phyloP scores from a whole-genome alignment of 2,329 filamentous ascomycete genomes.

The Clonostachys solani region DNA sequence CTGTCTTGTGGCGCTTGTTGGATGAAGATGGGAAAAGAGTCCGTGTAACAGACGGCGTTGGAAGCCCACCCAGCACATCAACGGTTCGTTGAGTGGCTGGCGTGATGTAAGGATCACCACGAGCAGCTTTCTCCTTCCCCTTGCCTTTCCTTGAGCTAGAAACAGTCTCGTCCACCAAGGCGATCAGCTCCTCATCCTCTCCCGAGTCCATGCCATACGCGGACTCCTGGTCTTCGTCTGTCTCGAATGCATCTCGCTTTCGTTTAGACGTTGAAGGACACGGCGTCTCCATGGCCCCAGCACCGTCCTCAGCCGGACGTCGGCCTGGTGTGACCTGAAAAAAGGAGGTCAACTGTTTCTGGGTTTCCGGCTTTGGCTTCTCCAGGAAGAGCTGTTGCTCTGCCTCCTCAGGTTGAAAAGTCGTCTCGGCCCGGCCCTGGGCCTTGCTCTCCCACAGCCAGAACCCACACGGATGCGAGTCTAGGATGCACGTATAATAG shows the following conservation, averaged over 20 bases:
- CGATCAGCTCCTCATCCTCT: slow-evolving; percentile 20
- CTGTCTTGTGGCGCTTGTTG: slow-evolving; percentile 22
- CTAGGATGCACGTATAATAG: slow-evolving; percentile 33
- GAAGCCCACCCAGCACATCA: slow-evolving; percentile 15
- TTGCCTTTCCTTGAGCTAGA: slow-evolving; percentile 12
- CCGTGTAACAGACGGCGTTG: slow-evolving; percentile 28
- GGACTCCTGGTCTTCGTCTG: neutral
- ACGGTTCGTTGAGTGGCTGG: slow-evolving; percentile 11
- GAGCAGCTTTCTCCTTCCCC: slow-evolving; percentile 2
- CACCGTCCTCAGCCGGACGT: slow-evolving; percentile 1
- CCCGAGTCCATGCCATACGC: slow-evolving; percentile 3
- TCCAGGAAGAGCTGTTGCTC: neutral
- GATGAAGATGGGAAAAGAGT: slow-evolving; percentile 21
- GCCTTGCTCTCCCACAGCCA: slow-evolving; percentile 40
- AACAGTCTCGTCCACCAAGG: slow-evolving; percentile 24
- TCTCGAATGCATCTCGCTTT: slow-evolving; percentile 11
- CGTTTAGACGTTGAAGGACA: slow-evolving; percentile 17
- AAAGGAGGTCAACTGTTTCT: neutral
- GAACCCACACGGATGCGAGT: slow-evolving; percentile 31
- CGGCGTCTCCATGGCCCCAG: slow-evolving; percentile 6
- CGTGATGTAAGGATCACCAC: slow-evolving; percentile 13
- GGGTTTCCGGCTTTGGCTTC: neutral
- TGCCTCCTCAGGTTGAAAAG: slow-evolving; percentile 1
- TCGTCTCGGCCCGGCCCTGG: slow-evolving; percentile 16
- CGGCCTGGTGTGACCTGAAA: slow-evolving; percentile 1